Evolutionary conservation across 352 stramenopile species (phyloP), one percentile per base, ranked within the genome.

Genomic region (Thalassiosira allenii): DNA sequence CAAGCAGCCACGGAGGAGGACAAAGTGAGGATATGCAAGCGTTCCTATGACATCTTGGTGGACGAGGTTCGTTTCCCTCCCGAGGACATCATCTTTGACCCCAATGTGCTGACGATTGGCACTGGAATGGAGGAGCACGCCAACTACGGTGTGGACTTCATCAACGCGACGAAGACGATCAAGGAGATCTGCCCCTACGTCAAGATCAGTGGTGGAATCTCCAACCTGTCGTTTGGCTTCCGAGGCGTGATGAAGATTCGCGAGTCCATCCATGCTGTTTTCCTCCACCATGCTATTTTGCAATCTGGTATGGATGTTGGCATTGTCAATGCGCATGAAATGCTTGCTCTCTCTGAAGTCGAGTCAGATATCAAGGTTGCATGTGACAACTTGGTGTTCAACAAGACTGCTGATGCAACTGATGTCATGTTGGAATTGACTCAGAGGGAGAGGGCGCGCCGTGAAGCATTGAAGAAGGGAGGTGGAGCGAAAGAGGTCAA

Each of bases 31-130:
- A 99, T 99, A 64, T 99, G 97, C 88, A 98, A 98, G 91, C 95
- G 97, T n/a, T 98, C 95, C 29, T 99, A 99, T 91, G 96, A 98
- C 72, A 98, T 99, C 74, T 86, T 99, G 14, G 96, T 98, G 53
- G 93, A 98, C 69, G 89, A 96, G 63, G 92, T 97, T 23, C 87
- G 97, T 0, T 99, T 99, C 86, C 96, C 96, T 22, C 96, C 97
- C 5, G 96, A 99, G 73, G 97, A 99, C 76, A 98, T 99, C 66
- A 96, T 99, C 77, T 99, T 99, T 83, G 97, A 99, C 77, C 96
- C 96, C 1, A 99, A 99, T 79, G 98, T 99, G 52, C 84, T 99
- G 68, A 98, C 96, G 1, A 97, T 99, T 82, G 97, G 95, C 47
- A 99, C 97, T 12, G 97, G 97, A 65, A 98, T 99, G 91, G 96